Evolutionary conservation across 1,139 yeast genomes (phyloP), one percentile per base, ranked within the genome.

Genomic region (Yamadazyma conglobata): DNA sequence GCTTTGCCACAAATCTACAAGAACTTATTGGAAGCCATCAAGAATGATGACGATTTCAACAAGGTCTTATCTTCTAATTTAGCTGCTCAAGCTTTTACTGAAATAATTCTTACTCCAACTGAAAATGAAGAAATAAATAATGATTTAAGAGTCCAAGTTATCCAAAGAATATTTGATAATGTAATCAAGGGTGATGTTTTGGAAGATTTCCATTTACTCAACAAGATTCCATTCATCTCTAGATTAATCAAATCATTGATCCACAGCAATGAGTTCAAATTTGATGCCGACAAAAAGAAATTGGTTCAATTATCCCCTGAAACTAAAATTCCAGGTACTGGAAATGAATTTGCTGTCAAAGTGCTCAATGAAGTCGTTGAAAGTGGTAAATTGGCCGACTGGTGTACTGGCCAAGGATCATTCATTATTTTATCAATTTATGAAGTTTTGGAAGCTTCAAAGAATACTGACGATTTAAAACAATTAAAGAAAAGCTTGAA

Each of bases 61-160:
- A 44, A 54, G 28, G 61, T 86, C 8, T 65, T 88, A 37, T 59
- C 67, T 11, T 86, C 81, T 38, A 83, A 83, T 48, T 60, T 89
- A 39, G 95, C 95, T 18, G 73, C 93, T 20, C 97, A 91, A 58
- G 80, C 86, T 41, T 64, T 85, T 32, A 69, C 83, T 24, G 97
- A 89, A 58, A 68, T 86, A 19, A 60, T 88, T 32, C 68, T 85
- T 39, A 63, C 70, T 13, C 45, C 58, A 5, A 13, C 15, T 5
- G 27, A 28, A 4, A 65, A 60, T 35, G 69, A 61, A 10, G 69
- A 67, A 26, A 66, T 73, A 11, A 71, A 72, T 32, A 47, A 50
- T 11, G 53, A 50, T 2, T 54, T 62, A 28, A 75, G 81, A 60
- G 60, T 65, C 15, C 57, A 66, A 33, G 68, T 85, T 20, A 47